Evolutionary conservation across 2,329 filamentous ascomycete genomes (phyloP).

Genomic region (Penicillium digitatum): DNA sequence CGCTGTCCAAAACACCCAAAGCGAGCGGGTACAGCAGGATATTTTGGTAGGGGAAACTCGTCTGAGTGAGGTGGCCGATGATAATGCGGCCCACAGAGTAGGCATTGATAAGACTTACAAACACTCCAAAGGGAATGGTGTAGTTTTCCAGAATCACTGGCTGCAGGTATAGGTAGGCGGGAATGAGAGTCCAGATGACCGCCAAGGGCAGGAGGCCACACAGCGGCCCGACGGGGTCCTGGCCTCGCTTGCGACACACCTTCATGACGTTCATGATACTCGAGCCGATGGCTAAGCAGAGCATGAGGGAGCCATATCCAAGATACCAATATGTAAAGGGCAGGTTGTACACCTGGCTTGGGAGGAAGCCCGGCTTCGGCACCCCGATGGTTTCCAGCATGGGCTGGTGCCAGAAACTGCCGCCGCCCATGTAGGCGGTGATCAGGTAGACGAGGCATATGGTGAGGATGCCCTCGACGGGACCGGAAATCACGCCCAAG

Average conservation of each 20-base stretch:
- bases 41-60: constrained; percentile 86
- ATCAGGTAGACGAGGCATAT: constrained; percentile 76
- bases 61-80: constrained; percentile 83
- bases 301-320: constrained; percentile 74
- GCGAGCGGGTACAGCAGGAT: constrained; percentile 73
- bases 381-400: constrained; percentile 69
- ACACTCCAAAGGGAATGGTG: constrained; percentile 83
- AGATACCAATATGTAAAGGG: constrained; percentile 92
- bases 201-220: constrained; percentile 80
- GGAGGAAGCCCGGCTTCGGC: constrained; percentile 61
- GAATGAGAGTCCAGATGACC: constrained; percentile 70
- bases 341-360: constrained; percentile 68
- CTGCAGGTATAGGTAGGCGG: constrained; percentile 77
- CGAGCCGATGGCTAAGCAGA: constrained; percentile 74
- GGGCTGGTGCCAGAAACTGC: constrained; percentile 86
- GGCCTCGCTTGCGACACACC: constrained; percentile 69
- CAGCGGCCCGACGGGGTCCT: constrained; percentile 63
- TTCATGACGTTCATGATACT: constrained; percentile 79
- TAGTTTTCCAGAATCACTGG: constrained; percentile 77
- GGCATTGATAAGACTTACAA: constrained; percentile 84
- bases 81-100: constrained; percentile 96
- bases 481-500: constrained; percentile 85
- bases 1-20: constrained; percentile 73
- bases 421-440: constrained; percentile 81
- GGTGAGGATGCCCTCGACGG: constrained; percentile 88